Base-by-base conservation (phyloP, 768 basidiomycete genomes). In the Crassisporium funariophilum region DNA sequence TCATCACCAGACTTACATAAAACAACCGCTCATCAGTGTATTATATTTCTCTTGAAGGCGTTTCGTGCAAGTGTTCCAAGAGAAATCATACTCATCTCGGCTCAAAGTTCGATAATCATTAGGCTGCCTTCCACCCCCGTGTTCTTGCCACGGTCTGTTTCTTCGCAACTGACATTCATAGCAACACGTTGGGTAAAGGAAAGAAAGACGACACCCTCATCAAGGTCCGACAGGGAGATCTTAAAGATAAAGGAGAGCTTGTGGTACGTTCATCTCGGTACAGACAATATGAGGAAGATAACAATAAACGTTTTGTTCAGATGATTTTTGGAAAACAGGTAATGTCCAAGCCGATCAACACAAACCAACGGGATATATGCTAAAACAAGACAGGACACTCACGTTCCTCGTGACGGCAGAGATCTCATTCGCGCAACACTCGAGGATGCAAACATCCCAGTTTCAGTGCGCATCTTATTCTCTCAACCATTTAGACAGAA, bases 281-380 rank as follows among this genome's bases (percentile, higher is more conserved):
- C 33, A n/a, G 31, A 5, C 15, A n/a, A 4, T 17, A 10, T 25
- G 16, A 5, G 9, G 15, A 17, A 17, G 4, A 1, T 4, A n/a
- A 12, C 4, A 16, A 7, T 2, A 36, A 35, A 34, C 7, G 15
- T 21, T 21, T 38, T 31, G 35, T 35, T 11, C 49, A 94, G 81
- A 87, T 97, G 87, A 92, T 98, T 42, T 98, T 98, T 60, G 95
- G 95, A 5, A 94, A 95, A 63, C 91, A 95, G 76, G 90, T 83
- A 56, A n/a, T 9, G 8, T 10, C 11, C 21, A 22, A 40, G 24
- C 3, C 9, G 2, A 1, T 12, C 34, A 15, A 16, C 4, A 50
- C 5, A 15, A 11, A 16, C 46, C 15, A 5, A 21, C 7, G n/a
- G n/a, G 4, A 8, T 17, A 41, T 34, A 17, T 5, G 35, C 12